A percentile compares a stretch with the other conserved stretches of the same genome.
These are phyloP conservation scores for Vicia faba DNA, from an alignment of 306 rosid genomes.

Conservation along the genomic window DNA sequence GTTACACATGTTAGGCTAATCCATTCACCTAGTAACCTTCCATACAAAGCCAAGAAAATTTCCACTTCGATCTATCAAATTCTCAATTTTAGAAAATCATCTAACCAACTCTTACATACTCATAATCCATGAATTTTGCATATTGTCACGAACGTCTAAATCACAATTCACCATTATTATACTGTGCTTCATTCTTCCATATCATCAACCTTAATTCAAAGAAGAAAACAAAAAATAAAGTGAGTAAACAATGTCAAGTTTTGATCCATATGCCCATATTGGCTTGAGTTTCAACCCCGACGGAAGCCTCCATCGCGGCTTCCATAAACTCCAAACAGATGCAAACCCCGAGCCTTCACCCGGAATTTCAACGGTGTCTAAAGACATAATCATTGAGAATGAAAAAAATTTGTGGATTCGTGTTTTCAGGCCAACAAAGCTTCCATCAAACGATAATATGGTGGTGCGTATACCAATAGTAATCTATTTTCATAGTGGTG, in stretches of 20 bases:
- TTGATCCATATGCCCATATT: constrained; percentile 53
- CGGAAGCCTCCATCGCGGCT: constrained; percentile 49
- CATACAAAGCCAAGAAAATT: constrained; percentile 25
- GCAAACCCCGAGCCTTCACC: constrained; percentile 42
- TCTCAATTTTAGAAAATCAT: constrained; percentile 22
- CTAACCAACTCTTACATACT: background rate
- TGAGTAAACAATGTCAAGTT: constrained; percentile 45
- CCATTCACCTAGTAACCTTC: constrained; percentile 13
- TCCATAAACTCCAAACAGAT: background rate
- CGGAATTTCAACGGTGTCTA: constrained; percentile 38
- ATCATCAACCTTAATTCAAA: background rate
- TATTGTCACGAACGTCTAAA: background rate
- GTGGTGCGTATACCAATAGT: constrained; percentile 59
- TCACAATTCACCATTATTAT: background rate
- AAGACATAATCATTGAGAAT: constrained; percentile 47
- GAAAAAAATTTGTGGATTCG: constrained; percentile 50
- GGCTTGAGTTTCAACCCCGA: constrained; percentile 45
- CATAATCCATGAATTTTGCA: background rate
- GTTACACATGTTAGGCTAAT: constrained; percentile 36
- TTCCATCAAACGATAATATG: constrained; percentile 62
- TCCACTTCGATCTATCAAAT: background rate
- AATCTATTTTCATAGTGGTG: constrained; percentile 59
- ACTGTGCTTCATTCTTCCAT: background rate
- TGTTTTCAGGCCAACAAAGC: constrained; percentile 50
- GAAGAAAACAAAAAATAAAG: background rate